Evolutionary conservation across 495 filamentous ascomycete genomes (phyloP).

Genomic region (Tuber umbilicatum): DNA sequence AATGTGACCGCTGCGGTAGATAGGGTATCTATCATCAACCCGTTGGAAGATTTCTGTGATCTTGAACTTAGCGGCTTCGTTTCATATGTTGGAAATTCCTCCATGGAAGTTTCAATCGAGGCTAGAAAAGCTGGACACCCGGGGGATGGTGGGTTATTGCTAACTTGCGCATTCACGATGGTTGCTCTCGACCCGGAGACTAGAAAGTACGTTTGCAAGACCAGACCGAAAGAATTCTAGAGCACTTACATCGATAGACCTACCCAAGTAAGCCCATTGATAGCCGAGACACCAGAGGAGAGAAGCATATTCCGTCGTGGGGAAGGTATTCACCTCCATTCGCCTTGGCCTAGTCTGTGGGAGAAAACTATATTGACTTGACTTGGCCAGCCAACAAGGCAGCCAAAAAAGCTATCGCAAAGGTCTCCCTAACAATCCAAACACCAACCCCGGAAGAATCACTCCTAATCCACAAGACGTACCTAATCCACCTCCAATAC

Average conservation of each 20-base stretch:
- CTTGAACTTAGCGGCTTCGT: conserved; percentile 73
- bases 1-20: conserved; percentile 79
- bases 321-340: conserved; percentile 45
- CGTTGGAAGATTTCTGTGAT: conserved; percentile 71
- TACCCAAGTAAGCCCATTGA: conserved; percentile 53
- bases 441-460: conserved; percentile 71
- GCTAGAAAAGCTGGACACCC: conserved; percentile 58
- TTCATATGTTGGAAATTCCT: conserved; percentile 71
- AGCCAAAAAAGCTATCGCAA: conserved; percentile 61
- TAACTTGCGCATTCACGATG: conserved; percentile 82
- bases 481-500: conserved; percentile 66
- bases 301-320: conserved; percentile 60
- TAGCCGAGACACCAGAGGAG: conserved; percentile 65
- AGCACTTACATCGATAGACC: conserved; percentile 44
- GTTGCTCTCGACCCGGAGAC: conserved; percentile 66
- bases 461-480: conserved; percentile 71
- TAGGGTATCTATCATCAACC: conserved; percentile 67
- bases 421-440: conserved; percentile 60
- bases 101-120: conserved; percentile 73
- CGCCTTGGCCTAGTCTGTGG: not conserved
- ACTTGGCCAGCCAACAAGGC: conserved; percentile 52
- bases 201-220: conserved; percentile 53
- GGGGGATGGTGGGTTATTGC: conserved; percentile 55
- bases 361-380: not conserved
- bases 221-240: not conserved